Evolutionary conservation across 495 filamentous ascomycete genomes (phyloP), one percentile per base, ranked within the genome.

Genomic region (Daldinia childiae): DNA sequence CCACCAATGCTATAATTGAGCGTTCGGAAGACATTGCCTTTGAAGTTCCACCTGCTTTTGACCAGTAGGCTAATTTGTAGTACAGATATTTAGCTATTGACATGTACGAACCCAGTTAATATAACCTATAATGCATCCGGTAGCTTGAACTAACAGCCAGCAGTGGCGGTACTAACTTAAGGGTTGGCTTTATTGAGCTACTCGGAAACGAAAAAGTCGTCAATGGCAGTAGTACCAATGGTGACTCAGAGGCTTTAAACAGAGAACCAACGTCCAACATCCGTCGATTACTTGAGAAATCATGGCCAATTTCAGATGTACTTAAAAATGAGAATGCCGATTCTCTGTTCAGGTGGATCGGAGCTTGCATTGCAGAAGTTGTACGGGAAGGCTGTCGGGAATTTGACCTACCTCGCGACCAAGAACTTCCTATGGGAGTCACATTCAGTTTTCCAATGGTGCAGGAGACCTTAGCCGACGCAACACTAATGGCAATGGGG

Each of bases 371-470:
- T 59, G 90, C 88, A 9, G 84, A 92, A 62, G 90, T 94, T 14
- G 89, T 96, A 12, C 82, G 73, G 50, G 74, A 78, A 56, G 85
- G 80, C 6, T 78, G 79, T 55, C 73, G 77, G 7, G 66, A 70
- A 14, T 79, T 80, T 36, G 21, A 43, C 32, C 55, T 82, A 15
- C 15, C 75, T 62, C 66, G 66, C 9, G 66, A 76, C 48, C 58
- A 52, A 14, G 87, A 88, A 72, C 74, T 95, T 54, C 87, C 90
- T 39, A 86, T 94, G 82, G 93, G 93, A 2, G 90, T 96, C 43
- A 93, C 93, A 14, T 96, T 94, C 77, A 92, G 90, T 80, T 96
- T 96, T 72, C 92, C 93, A 12, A 93, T 95, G 81, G 87, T 89
- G 75, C 93, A 96, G 84, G 85, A 86, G 62, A 89, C 90, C 24